These are phyloP conservation scores for Penicillium odoratum DNA, from an alignment of 495 filamentous ascomycete genomes.

Conservation along the genomic window DNA sequence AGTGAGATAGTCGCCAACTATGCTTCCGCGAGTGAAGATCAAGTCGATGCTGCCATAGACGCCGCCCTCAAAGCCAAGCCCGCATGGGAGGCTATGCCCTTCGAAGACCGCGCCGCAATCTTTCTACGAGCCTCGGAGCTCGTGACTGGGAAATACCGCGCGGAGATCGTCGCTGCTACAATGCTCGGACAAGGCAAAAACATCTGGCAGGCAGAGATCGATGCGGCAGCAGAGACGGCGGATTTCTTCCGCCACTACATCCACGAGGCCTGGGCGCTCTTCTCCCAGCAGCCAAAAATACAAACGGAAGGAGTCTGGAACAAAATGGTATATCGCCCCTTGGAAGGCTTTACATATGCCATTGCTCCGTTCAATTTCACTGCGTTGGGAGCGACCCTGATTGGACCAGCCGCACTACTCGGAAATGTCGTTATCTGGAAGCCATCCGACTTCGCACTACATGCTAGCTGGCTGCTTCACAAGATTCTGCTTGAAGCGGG, in stretches of 20 bases:
- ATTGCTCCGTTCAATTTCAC: constrained; percentile 58
- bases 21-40: constrained; percentile 63
- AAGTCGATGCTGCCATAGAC: constrained; percentile 73
- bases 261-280: constrained; percentile 70
- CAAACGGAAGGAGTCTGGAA: constrained; percentile 63
- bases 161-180: constrained; percentile 86
- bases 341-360: constrained; percentile 66
- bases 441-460: constrained; percentile 74
- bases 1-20: constrained; percentile 66
- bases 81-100: constrained; percentile 77
- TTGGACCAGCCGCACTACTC: constrained; percentile 70
- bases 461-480: constrained; percentile 72
- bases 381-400: constrained; percentile 78
- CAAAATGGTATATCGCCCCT: constrained; percentile 70
- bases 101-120: constrained; percentile 82
- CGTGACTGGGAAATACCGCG: constrained; percentile 83
- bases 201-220: constrained; percentile 95
- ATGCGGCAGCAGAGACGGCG: constrained; percentile 82
- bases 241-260: constrained; percentile 86
- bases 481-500: constrained; percentile 81
- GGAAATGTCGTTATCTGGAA: constrained; percentile 90
- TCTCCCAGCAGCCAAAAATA: constrained; percentile 67
- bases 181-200: constrained; percentile 97
- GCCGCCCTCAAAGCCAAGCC: constrained; percentile 78
- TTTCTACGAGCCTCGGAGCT: constrained; percentile 91